Conservation (phyloP, 1,284 basidiomycete species). For the Butyriboletus regius region DNA sequence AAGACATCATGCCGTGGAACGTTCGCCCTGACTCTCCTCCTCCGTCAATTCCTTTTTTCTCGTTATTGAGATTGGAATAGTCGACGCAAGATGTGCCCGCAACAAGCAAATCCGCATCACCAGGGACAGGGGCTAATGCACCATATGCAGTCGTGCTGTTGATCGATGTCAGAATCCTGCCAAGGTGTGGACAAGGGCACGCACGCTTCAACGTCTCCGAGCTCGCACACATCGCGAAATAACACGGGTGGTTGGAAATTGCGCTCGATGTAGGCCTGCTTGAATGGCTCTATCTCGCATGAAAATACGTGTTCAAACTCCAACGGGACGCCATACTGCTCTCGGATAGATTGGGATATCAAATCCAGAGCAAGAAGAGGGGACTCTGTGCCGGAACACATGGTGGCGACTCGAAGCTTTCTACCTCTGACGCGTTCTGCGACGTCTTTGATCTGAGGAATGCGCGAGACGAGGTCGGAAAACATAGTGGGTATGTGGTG, state of each 20-base stretch:
- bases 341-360: slow-evolving; percentile 67
- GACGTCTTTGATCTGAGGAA: slow-evolving; percentile 63
- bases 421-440: slow-evolving; percentile 70
- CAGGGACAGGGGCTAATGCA: slow-evolving; percentile 76
- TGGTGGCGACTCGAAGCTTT: slow-evolving; percentile 87
- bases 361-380: slow-evolving; percentile 84
- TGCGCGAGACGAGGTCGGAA: slow-evolving; percentile 67
- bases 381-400: slow-evolving; percentile 96
- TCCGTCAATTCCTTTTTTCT: slow-evolving; percentile 81
- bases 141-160: slow-evolving; percentile 85
- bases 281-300: slow-evolving; percentile 96
- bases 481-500: slow-evolving; percentile 79
- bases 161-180: slow-evolving; percentile 11
- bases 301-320: slow-evolving; percentile 90
- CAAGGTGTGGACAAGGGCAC: neutral
- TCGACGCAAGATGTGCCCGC: slow-evolving; percentile 95
- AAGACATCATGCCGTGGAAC: slow-evolving; percentile 86
- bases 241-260: slow-evolving; percentile 88
- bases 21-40: slow-evolving; percentile 87
- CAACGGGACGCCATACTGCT: slow-evolving; percentile 61
- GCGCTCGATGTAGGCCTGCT: slow-evolving; percentile 94
- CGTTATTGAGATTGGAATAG: slow-evolving; percentile 90
- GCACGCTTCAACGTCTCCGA: slow-evolving; percentile 72
- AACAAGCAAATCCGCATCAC: slow-evolving; percentile 82
- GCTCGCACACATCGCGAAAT: slow-evolving; percentile 90